Evolutionary conservation across 768 basidiomycete species (phyloP), one percentile per base, ranked within the genome.

Genomic region (Pleurotus salmoneostramineus): DNA sequence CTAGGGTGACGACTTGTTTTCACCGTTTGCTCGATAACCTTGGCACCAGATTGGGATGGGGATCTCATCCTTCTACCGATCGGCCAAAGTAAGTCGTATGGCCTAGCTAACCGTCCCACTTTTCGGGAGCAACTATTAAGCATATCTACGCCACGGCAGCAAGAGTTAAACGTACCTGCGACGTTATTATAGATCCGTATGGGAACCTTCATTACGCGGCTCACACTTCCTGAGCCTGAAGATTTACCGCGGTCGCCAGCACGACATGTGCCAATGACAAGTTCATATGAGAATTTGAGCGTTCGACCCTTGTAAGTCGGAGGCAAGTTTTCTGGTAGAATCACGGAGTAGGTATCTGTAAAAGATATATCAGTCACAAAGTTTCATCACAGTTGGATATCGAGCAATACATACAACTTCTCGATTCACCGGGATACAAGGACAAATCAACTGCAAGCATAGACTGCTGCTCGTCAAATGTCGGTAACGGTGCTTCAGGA

Each of bases 121-220:
- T 60, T 15, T 59, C 35, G 21, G 21, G 21, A 10, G 31, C 17
- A 62, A 37, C 43, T 34, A 52, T 46, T 27, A 7, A n/a, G 15
- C 31, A 14, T 31, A 15, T 51, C n/a, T 50, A 35, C 31, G 36
- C 44, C 48, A 14, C 54, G 7, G n/a, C 44, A 45, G n/a, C 6
- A 21, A 40, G 27, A 52, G 12, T 14, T 14, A 32, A 11, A 68
- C 85, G 50, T 63, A 94, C 95, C 83, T 47, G 83, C 75, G 58
- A 97, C 91, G 62, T 95, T 78, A 58, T 93, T 95, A 72, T 97
- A 98, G 4, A 98, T 78, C 21, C 94, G 76, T 46, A 99, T 88
- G 0, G 96, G 96, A 1, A 98, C 89, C 51, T 89, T 91, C 88
- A 96, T 92, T 2, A 95, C 82, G 35, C 85, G 75, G 70, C 91